Evolutionary conservation across 306 rosid genomes (phyloP).

Genomic region (Lathyrus aphaca): DNA sequence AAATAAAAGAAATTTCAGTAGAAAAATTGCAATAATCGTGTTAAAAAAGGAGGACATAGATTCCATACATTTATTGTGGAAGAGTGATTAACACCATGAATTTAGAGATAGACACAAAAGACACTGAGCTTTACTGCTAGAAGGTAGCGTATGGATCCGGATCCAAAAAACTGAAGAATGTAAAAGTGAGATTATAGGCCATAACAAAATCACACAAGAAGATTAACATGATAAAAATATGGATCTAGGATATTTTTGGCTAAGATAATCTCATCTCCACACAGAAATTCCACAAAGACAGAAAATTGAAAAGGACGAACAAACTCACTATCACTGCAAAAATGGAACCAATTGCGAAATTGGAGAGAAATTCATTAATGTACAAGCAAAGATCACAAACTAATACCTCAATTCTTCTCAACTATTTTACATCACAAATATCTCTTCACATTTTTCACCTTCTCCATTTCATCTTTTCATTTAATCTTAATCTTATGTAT

Average conservation of each 20-base stretch:
- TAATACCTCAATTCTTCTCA: slow-evolving; percentile 48
- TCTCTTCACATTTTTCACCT: slow-evolving; percentile 3
- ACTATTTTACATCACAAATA: slow-evolving; percentile 50
- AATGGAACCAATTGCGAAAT: slow-evolving; percentile 39
- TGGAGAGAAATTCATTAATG: slow-evolving; percentile 62
- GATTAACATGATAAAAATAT: slow-evolving; percentile 12
- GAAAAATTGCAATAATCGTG: neutral
- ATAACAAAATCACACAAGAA: neutral
- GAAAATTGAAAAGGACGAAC: slow-evolving; percentile 22
- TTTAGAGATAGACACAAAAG: no score
- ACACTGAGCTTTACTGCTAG: no score
- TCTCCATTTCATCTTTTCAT: neutral
- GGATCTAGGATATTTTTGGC: slow-evolving; percentile 30
- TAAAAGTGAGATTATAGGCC: neutral
- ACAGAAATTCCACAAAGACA: neutral
- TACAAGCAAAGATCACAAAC: slow-evolving; percentile 55
- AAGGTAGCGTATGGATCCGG: no score
- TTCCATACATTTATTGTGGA: no score
- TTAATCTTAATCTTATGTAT: slow-evolving; percentile 14
- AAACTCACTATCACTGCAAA: slow-evolving; percentile 52
- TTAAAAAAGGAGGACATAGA: slow-evolving; percentile 12
- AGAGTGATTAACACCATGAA: no score
- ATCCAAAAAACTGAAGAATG: neutral
- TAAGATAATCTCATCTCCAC: neutral
- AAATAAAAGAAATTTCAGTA: neutral